Base-by-base conservation (phyloP, 2,329 filamentous ascomycete genomes). In the Neocatenulostroma microsporum region DNA sequence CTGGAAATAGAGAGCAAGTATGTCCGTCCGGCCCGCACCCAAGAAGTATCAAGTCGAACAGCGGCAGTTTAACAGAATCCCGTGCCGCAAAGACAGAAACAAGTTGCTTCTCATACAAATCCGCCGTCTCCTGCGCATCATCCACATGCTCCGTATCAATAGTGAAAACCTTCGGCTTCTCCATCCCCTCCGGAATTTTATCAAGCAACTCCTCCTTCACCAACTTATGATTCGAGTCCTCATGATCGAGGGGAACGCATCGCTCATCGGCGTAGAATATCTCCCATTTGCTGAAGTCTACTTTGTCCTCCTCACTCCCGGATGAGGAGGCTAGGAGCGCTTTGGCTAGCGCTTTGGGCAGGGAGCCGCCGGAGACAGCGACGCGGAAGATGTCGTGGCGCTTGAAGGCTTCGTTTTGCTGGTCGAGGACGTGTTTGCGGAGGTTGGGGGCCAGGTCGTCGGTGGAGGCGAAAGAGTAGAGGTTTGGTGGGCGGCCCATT, bases 201-300 rank as follows among this genome's bases (percentile, higher is more conserved):
- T 88, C 81, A 45, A 98, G 72, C 34, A 95, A 72, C 66, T 95
- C 87, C 31, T 78, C 69, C 69, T 94, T 91, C 50, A 96, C 68
- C 29, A 95, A 77, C 43, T 70, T 78, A 67, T 95, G 94, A 69
- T 96, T 98, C 69, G 87, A 94, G 68, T 98, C 89, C 48, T 78
- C 74, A 66, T 96, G 82, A 62, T 91, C 80, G 50, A 95, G 80
- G 15, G 91, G 84, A 36, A 96, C 91, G 51, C 85, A 85, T 56
- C 91, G 84, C 72, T 98, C 91, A 61, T 98, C 91, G 57, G 89
- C 89, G 64, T 95, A 96, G 73, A 96, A 98, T 57, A 98, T 85
- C 56, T 96, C 84, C 91, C 91, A 98, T 62, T 84, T 86, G 59
- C 73, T 70, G 64, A 93, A 94, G 53, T 82, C 71, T 49, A 88